Evolutionary conservation across 805 yeast genomes (phyloP).

Genomic region (Kazachstania bromeliacearum): DNA sequence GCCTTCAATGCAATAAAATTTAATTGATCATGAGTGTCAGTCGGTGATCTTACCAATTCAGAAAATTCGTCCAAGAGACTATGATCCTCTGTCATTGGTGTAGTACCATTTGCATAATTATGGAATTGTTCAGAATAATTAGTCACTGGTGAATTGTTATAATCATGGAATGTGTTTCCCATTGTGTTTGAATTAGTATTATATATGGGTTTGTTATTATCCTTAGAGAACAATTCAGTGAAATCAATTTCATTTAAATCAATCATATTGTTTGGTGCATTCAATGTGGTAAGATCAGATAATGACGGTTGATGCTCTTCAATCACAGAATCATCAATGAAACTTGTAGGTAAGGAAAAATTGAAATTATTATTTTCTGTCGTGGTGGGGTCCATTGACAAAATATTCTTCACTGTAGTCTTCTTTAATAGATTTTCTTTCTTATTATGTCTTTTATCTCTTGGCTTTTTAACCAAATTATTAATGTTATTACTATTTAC

Average conservation of each 20-base stretch:
- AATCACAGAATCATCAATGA: neutral
- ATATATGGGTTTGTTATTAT: conserved; percentile 4
- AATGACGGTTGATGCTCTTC: neutral
- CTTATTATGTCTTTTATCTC: conserved; percentile 8
- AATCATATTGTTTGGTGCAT: conserved; percentile 1
- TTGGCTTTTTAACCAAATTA: conserved; percentile 10
- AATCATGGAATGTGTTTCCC: no score
- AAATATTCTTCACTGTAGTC: conserved; percentile 14
- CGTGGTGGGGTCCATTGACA: conserved; percentile 4
- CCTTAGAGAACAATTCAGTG: conserved; percentile 26
- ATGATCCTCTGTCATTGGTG: no score
- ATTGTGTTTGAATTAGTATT: neutral
- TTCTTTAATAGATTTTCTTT: conserved; percentile 13
- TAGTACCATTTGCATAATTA: neutral
- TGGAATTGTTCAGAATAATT: no score
- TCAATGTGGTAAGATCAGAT: neutral
- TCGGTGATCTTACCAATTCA: no score
- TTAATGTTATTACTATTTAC: neutral
- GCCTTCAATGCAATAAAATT: no score
- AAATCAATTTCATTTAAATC: conserved; percentile 29
- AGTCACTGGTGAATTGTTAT: no score
- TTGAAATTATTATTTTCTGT: no score
- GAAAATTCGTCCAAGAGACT: no score
- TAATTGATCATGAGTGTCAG: no score
- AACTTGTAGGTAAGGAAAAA: no score